Conservation (phyloP, 805 yeast genomes). For the Blastobotrys americana region DNA sequence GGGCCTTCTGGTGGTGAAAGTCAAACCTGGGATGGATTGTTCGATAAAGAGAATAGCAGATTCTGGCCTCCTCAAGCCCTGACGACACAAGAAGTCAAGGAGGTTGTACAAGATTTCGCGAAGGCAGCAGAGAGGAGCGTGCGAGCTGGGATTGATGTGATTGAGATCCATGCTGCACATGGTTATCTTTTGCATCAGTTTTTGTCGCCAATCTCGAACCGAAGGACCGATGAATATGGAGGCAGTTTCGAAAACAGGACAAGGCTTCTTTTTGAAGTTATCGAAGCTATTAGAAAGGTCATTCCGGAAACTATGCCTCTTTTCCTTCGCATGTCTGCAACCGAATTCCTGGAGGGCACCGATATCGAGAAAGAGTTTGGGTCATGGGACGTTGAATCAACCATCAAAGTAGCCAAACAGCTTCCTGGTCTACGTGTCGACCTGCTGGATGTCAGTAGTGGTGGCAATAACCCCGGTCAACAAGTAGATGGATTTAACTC, state of each 20-base stretch:
- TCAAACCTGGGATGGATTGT: too few species aligned
- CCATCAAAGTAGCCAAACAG: slow-evolving; percentile 24
- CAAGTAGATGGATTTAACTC: slow-evolving; percentile 29
- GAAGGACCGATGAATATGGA: slow-evolving; percentile 55
- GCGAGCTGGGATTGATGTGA: slow-evolving; percentile 51
- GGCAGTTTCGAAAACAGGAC: slow-evolving; percentile 53
- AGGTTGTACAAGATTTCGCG: slow-evolving; percentile 37
- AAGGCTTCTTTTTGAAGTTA: slow-evolving; percentile 40
- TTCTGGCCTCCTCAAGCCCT: slow-evolving; percentile 33
- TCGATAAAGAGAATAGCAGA: too few species aligned
- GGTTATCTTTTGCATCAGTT: slow-evolving; percentile 49
- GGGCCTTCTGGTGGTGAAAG: slow-evolving; percentile 31
- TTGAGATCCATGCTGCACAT: slow-evolving; percentile 59
- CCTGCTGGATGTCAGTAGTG: slow-evolving; percentile 48
- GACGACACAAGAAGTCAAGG: slow-evolving; percentile 32
- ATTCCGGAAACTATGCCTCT: slow-evolving; percentile 40
- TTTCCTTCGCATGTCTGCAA: slow-evolving; percentile 42
- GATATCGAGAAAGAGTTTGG: slow-evolving; percentile 21
- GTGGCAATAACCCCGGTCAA: slow-evolving; percentile 37
- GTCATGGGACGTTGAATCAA: slow-evolving; percentile 43
- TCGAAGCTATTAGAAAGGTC: slow-evolving; percentile 38
- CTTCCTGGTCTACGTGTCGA: slow-evolving; percentile 36
- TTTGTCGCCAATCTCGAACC: slow-evolving; percentile 39
- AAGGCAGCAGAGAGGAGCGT: slow-evolving; percentile 44
- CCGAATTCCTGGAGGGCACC: slow-evolving; percentile 32